phyloP scores from a whole-genome alignment of 495 filamentous ascomycete species.

The Recurvomyces mirabilis region DNA sequence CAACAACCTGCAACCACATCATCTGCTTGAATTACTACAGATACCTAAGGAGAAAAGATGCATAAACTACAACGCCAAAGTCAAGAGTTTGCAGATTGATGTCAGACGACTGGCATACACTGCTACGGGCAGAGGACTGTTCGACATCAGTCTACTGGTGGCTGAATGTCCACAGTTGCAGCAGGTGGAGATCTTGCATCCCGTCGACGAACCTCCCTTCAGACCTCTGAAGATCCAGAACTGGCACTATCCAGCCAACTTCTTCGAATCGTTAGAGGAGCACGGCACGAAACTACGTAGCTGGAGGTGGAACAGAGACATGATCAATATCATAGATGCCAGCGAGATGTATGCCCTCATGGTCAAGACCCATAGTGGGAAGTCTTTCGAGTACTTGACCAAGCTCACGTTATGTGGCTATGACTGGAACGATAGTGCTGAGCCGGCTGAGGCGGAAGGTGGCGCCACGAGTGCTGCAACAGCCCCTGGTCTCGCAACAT shows the following conservation, averaged over 20 bases:
- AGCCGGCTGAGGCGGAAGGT: background rate
- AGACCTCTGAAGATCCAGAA: constrained; percentile 34
- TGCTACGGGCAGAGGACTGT: constrained; percentile 27
- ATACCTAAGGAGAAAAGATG: constrained; percentile 31
- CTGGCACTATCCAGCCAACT: constrained; percentile 49
- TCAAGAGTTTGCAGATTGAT: constrained; percentile 58
- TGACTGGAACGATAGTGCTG: constrained; percentile 4
- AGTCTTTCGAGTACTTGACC: constrained; percentile 45
- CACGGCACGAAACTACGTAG: constrained; percentile 42
- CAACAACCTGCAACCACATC: constrained; percentile 40
- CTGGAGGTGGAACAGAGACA: constrained; percentile 58
- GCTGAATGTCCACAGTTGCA: constrained; percentile 37
- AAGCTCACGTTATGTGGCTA: constrained; percentile 14
- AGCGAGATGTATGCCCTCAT: constrained; percentile 41
- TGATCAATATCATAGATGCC: constrained; percentile 36
- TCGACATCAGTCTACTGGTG: constrained; percentile 37
- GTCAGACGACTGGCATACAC: constrained; percentile 34
- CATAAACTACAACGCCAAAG: constrained; percentile 54
- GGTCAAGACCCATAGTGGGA: constrained; percentile 41
- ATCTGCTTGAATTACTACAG: constrained; percentile 38
- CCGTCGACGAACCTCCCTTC: constrained; percentile 44
- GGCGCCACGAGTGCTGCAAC: background rate
- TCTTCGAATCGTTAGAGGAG: constrained; percentile 47
- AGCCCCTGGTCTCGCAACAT: constrained; percentile 30
- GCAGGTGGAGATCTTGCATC: constrained; percentile 45